A percentile compares a stretch with the other conserved stretches of the same genome.
Conservation (phyloP, 768 basidiomycete species). For the Amanita rimosa region DNA sequence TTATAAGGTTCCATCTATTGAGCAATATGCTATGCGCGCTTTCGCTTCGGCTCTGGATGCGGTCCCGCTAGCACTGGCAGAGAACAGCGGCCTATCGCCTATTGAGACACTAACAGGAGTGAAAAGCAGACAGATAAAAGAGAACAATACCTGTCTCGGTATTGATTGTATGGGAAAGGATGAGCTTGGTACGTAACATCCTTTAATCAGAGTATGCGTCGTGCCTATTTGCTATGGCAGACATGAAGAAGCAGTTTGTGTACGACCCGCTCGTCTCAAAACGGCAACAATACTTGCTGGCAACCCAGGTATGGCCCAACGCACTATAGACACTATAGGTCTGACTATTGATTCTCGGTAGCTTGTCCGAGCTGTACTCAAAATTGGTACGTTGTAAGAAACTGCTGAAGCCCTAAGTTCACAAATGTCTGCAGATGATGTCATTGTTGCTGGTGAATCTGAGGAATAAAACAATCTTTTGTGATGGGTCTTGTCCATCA, state of each 20-base stretch:
- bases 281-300: constrained; percentile 91
- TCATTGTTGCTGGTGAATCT: constrained; percentile 60
- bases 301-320: constrained; percentile 65
- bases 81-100: constrained; percentile 93
- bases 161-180: constrained; percentile 86
- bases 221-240: constrained; percentile 26
- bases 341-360: constrained; percentile 14
- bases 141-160: constrained; percentile 77
- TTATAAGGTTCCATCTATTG: constrained; percentile 81
- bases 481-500: neutral
- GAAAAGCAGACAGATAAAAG: constrained; percentile 84
- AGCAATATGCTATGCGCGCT: constrained; percentile 99
- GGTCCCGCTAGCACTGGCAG: constrained; percentile 92
- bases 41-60: constrained; percentile 92
- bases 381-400: constrained; percentile 52
- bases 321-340: neutral
- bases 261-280: constrained; percentile 97
- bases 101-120: constrained; percentile 97
- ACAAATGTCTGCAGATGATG: constrained; percentile 48
- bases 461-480: constrained; percentile 41
- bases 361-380: constrained; percentile 80
- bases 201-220: neutral
- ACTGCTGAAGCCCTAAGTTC: neutral
- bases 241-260: constrained; percentile 97
- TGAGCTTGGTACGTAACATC: constrained; percentile 61